These are phyloP conservation scores for Metschnikowia chrysomelidarum DNA, from an alignment of 805 yeast species.

Conservation along the genomic window DNA sequence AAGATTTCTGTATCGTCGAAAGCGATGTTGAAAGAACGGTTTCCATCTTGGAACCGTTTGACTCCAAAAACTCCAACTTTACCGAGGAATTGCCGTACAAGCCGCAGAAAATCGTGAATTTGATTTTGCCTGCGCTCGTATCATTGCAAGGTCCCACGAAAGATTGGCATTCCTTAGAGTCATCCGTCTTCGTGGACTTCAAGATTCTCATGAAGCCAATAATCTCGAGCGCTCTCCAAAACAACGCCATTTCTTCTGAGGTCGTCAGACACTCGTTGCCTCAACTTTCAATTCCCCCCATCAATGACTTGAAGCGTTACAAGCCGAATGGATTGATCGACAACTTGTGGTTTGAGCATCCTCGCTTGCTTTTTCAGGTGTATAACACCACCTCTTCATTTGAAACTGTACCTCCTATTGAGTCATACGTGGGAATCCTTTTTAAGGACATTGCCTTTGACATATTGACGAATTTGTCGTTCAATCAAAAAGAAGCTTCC, in stretches of 20 bases:
- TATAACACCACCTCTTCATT: slow-evolving; percentile 55
- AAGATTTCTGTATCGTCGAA: slow-evolving; percentile 32
- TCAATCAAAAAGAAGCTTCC: slow-evolving; percentile 84
- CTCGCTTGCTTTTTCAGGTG: slow-evolving; percentile 60
- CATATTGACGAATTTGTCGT: slow-evolving; percentile 74
- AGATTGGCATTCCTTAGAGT: slow-evolving; percentile 36
- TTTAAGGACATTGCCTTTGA: slow-evolving; percentile 77
- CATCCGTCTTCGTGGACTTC: slow-evolving; percentile 33
- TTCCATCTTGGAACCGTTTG: slow-evolving; percentile 37
- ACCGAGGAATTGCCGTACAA: slow-evolving; percentile 45
- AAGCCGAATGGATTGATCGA: slow-evolving; percentile 45
- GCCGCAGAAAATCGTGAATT: slow-evolving; percentile 46
- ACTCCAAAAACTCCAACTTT: slow-evolving; percentile 30
- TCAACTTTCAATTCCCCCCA: slow-evolving; percentile 34
- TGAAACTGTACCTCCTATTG: slow-evolving; percentile 52
- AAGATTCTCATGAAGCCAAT: slow-evolving; percentile 32
- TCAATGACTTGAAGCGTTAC: slow-evolving; percentile 19
- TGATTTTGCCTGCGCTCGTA: slow-evolving; percentile 50
- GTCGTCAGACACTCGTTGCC: slow-evolving; percentile 42
- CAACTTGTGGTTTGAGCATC: slow-evolving; percentile 57
- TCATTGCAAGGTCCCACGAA: slow-evolving; percentile 34
- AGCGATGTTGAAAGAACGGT: slow-evolving; percentile 17
- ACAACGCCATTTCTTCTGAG: slow-evolving; percentile 38
- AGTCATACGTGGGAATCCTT: slow-evolving; percentile 46
- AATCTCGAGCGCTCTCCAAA: slow-evolving; percentile 30